Percentiles rank a stretch among this genome's conserved stretches.
phyloP scores from a whole-genome alignment of 192 early-diverging fungal genomes.

The Mortierella claussenii region DNA sequence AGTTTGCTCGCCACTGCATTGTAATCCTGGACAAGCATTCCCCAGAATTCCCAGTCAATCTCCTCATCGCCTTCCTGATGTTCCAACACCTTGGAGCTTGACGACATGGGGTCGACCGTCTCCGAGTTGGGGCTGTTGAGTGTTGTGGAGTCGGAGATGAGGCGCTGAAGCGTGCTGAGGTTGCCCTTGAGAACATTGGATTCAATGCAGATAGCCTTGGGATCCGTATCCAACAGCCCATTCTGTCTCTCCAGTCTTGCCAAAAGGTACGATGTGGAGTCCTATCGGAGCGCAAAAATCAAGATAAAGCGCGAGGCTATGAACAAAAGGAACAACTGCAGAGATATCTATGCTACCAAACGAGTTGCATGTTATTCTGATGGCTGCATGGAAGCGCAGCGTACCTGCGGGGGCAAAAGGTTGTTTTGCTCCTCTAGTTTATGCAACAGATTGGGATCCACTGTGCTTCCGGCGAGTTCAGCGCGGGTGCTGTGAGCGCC shows the following conservation, averaged over 20 bases:
- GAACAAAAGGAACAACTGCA: too few relatives aligned
- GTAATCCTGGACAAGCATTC: constrained; percentile 82
- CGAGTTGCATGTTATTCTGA: too few relatives aligned
- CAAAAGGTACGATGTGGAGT: constrained; percentile 64
- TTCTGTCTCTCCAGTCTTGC: constrained; percentile 70
- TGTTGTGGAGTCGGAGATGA: constrained; percentile 55
- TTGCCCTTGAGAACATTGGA: constrained; percentile 68
- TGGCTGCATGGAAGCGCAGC: too few relatives aligned
- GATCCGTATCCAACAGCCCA: constrained; percentile 65
- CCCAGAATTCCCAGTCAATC: constrained; percentile 87
- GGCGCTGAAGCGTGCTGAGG: constrained; percentile 59
- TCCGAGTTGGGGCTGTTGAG: constrained; percentile 20
- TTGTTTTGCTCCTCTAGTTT: constrained; percentile 68
- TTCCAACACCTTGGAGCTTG: constrained; percentile 16
- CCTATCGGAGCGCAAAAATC: constrained; percentile 41
- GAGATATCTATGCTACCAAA: too few relatives aligned
- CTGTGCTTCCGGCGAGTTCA: constrained; percentile 1
- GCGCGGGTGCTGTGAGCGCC: constrained; percentile 8
- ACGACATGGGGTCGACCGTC: constrained; percentile 11
- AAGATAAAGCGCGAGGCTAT: too few relatives aligned
- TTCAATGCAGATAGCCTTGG: constrained; percentile 69
- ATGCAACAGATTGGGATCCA: constrained; percentile 54
- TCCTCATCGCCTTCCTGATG: constrained; percentile 31
- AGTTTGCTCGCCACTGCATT: constrained; percentile 72
- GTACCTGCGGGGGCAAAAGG: constrained; percentile 64